Conservation (phyloP, 495 filamentous ascomycete genomes). For the Haplographium delicatum region DNA sequence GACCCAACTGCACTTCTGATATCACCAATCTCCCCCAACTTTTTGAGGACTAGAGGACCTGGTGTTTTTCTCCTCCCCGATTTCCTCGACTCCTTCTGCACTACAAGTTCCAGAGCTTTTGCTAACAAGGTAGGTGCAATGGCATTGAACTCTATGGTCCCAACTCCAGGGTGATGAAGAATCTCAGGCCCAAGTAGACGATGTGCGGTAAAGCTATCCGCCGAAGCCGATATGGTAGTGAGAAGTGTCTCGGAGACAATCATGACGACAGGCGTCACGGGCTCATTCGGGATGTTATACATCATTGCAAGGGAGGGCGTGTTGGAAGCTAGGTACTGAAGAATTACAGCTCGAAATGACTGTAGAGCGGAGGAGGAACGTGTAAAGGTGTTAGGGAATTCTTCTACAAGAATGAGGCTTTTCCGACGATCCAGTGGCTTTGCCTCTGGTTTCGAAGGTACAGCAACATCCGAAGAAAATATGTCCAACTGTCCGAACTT, state of each 20-base stretch:
- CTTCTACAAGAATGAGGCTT: conserved; percentile 80
- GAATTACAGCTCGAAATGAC: conserved; percentile 69
- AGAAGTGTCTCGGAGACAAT: conserved; percentile 84
- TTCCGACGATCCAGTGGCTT: conserved; percentile 27
- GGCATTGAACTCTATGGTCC: conserved; percentile 83
- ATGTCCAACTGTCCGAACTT: conserved; percentile 73
- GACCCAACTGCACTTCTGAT: conserved; percentile 85
- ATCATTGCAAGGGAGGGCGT: conserved; percentile 36
- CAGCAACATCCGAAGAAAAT: conserved; percentile 30
- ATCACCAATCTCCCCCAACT: conserved; percentile 77
- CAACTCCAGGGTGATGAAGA: conserved; percentile 66
- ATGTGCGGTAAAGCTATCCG: conserved; percentile 87
- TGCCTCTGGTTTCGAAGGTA: conserved; percentile 27
- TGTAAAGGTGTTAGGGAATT: conserved; percentile 82
- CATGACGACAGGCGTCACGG: conserved; percentile 73
- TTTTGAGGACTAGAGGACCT: conserved; percentile 65
- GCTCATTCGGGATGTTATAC: conserved; percentile 23
- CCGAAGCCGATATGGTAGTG: conserved; percentile 65
- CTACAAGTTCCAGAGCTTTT: conserved; percentile 72
- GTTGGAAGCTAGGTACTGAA: conserved; percentile 64
- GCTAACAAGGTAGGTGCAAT: conserved; percentile 82
- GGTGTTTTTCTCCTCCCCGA: conserved; percentile 63
- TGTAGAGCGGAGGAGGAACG: conserved; percentile 60
- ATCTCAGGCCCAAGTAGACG: conserved; percentile 82
- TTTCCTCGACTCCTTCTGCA: conserved; percentile 72